A percentile compares a stretch with the other conserved stretches of the same genome.
Evolutionary conservation across 495 filamentous ascomycete genomes (phyloP).

Genomic region (Massariosphaeria phaeospora): DNA sequence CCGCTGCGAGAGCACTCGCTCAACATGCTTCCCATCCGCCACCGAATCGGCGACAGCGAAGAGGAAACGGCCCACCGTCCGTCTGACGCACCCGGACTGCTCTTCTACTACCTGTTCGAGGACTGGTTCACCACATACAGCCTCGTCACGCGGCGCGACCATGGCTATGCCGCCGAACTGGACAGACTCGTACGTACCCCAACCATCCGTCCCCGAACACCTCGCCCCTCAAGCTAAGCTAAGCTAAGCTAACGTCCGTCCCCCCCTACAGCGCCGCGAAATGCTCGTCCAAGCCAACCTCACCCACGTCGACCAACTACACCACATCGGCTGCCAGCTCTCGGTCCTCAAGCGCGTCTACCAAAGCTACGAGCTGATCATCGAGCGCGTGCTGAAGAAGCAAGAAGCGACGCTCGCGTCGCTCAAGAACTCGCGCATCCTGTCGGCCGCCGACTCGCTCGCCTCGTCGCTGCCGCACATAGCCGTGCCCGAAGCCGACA

Average conservation of each 20-base stretch:
- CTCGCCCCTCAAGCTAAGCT: not conserved
- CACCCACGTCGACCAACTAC: slow-evolving; percentile 63
- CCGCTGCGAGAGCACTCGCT: slow-evolving; percentile 30
- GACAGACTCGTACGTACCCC: slow-evolving; percentile 55
- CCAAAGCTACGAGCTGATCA: slow-evolving; percentile 71
- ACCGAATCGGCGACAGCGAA: slow-evolving; percentile 35
- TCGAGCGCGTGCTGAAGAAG: slow-evolving; percentile 61
- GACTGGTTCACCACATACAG: slow-evolving; percentile 71
- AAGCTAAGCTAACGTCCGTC: not conserved
- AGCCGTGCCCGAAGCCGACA: slow-evolving; percentile 33
- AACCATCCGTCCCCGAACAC: no score
- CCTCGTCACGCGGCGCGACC: slow-evolving; percentile 56
- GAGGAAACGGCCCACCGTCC: slow-evolving; percentile 41
- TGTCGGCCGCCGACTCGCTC: slow-evolving; percentile 28
- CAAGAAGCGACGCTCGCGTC: slow-evolving; percentile 39
- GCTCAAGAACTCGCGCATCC: slow-evolving; percentile 41
- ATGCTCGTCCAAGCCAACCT: slow-evolving; percentile 59
- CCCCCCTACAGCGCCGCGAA: slow-evolving; percentile 44
- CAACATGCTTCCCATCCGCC: slow-evolving; percentile 36
- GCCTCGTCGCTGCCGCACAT: slow-evolving; percentile 37
- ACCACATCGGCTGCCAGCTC: slow-evolving; percentile 63
- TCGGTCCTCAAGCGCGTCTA: slow-evolving; percentile 69
- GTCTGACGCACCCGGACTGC: slow-evolving; percentile 61
- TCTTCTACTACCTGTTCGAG: slow-evolving; percentile 86
- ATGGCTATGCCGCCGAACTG: slow-evolving; percentile 56